phyloP scores from a whole-genome alignment of 2,329 filamentous ascomycete genomes.

The Pseudopyricularia javanii region DNA sequence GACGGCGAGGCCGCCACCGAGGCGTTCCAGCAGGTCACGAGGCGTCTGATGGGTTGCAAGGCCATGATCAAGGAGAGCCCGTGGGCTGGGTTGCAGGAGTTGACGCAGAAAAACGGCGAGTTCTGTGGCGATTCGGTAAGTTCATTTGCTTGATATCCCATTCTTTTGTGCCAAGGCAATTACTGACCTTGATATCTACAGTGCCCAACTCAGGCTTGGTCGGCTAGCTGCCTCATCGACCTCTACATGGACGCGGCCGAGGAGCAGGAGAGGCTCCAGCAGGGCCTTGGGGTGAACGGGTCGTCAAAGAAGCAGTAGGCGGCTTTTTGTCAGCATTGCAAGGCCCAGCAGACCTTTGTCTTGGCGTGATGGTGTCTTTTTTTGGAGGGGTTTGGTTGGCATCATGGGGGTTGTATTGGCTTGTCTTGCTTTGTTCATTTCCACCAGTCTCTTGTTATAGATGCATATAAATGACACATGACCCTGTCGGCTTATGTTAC shows the following conservation, averaged over 20 bases:
- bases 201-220: constrained; percentile 95
- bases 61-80: constrained; percentile 64
- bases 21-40: constrained; percentile 88
- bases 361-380: background rate
- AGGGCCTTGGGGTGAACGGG: background rate
- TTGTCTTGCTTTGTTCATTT: background rate
- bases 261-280: constrained; percentile 21
- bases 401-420: too few relatives aligned
- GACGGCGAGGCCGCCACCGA: constrained; percentile 58
- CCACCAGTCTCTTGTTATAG: too few relatives aligned
- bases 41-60: constrained; percentile 72
- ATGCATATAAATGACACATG: background rate
- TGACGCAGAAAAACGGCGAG: constrained; percentile 82
- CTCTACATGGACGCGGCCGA: constrained; percentile 81
- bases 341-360: background rate
- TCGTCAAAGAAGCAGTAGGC: background rate
- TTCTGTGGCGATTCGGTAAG: constrained; percentile 79
- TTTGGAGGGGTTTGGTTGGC: background rate
- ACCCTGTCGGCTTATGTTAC: too few relatives aligned
- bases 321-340: background rate
- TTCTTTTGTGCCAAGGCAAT: background rate
- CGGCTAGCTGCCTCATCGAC: constrained; percentile 85
- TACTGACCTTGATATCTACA: constrained; percentile 20
- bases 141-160: constrained; percentile 11
- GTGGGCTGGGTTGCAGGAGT: constrained; percentile 85